phyloP scores from a whole-genome alignment of 352 stramenopile genomes.

The Discostella stelligera region DNA sequence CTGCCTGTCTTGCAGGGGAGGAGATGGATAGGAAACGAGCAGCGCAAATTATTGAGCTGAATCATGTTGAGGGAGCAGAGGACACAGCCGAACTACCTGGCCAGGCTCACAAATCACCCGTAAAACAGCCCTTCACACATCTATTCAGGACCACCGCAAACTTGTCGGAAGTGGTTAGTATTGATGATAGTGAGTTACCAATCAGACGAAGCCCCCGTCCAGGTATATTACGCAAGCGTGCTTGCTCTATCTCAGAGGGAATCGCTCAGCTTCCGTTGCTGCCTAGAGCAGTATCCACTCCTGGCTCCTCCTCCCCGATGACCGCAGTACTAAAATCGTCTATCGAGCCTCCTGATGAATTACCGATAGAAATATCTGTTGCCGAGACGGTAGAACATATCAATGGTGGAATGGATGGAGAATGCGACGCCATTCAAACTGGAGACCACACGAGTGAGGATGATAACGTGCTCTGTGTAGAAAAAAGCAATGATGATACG shows the following conservation, averaged over 20 bases:
- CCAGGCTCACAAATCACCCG: not conserved
- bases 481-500: conserved; percentile 3
- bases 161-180: not conserved
- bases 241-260: conserved; percentile 13
- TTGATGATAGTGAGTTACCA: conserved; percentile 12
- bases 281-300: not conserved
- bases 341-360: conserved; percentile 5
- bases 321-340: not conserved
- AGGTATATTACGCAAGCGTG: not conserved
- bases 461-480: not conserved
- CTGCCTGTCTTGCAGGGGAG: conserved; percentile 41
- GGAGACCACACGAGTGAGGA: conserved; percentile 35
- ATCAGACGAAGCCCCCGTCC: not conserved
- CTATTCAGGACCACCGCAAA: conserved; percentile 8
- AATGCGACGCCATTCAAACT: not conserved
- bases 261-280: not conserved
- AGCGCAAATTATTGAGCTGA: not conserved
- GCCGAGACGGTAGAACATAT: conserved; percentile 33
- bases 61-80: not conserved
- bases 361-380: conserved; percentile 39
- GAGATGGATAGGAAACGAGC: conserved; percentile 38
- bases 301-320: not conserved
- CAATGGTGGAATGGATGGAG: conserved; percentile 17
- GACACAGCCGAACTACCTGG: not conserved
- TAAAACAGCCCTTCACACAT: conserved; percentile 9